Conservation (phyloP, 2,329 filamentous ascomycete genomes). For the Gliomastix tumulicola region DNA sequence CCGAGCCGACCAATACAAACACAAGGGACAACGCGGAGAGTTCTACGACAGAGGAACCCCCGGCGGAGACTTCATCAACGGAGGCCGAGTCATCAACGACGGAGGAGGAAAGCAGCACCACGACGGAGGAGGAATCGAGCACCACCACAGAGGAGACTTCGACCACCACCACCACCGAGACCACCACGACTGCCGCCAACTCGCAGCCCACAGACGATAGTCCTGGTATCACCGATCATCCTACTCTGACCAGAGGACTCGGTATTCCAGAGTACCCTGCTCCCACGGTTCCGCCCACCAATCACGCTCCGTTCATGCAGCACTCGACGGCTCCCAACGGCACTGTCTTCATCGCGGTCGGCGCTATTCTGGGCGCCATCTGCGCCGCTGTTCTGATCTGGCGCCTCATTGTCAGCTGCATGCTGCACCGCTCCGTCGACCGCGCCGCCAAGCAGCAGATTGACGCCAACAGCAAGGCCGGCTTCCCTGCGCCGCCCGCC, state of each 20-base stretch:
- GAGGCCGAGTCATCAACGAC: constrained; percentile 6
- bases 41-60: not conserved
- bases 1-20: not conserved
- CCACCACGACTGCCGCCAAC: constrained; percentile 8
- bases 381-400: constrained; percentile 77
- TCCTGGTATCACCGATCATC: constrained; percentile 23
- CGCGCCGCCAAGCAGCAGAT: constrained; percentile 74
- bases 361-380: constrained; percentile 78
- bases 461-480: constrained; percentile 60
- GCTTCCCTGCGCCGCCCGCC: constrained; percentile 49
- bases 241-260: constrained; percentile 31
- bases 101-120: constrained; percentile 1
- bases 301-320: constrained; percentile 86
- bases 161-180: constrained; percentile 1
- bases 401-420: constrained; percentile 82
- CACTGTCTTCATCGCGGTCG: constrained; percentile 93
- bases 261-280: constrained; percentile 56
- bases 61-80: too few species aligned
- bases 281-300: constrained; percentile 73
- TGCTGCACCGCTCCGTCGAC: constrained; percentile 85
- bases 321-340: constrained; percentile 80
- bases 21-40: not conserved
- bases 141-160: constrained; percentile 7
- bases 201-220: not conserved
- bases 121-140: constrained; percentile 6